These are phyloP conservation scores for Trichoderma afroharzianum DNA, from an alignment of 2,329 filamentous ascomycete genomes.

Conservation along the genomic window DNA sequence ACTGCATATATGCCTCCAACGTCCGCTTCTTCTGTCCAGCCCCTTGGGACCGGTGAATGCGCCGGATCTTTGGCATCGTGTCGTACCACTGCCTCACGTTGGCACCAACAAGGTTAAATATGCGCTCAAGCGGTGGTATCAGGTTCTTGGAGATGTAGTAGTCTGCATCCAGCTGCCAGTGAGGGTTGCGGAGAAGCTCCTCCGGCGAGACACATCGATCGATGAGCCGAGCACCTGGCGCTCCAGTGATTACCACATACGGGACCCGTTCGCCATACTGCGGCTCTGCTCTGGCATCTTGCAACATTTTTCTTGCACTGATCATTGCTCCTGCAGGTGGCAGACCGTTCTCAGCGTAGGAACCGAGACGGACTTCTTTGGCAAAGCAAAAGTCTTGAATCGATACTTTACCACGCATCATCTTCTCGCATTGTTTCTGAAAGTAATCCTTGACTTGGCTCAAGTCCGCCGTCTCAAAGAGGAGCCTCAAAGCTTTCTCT, in stretches of 20 bases:
- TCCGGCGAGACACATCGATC: constrained; percentile 91
- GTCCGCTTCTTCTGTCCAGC: constrained; percentile 55
- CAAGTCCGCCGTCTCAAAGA: constrained; percentile 87
- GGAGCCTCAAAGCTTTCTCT: constrained; percentile 80
- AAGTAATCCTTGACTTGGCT: constrained; percentile 88
- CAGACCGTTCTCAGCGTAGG: constrained; percentile 71
- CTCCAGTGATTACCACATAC: constrained; percentile 88
- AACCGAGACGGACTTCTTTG: constrained; percentile 83
- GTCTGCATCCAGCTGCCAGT: constrained; percentile 81
- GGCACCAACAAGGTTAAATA: constrained; percentile 93
- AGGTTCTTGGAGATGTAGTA: constrained; percentile 97
- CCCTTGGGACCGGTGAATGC: constrained; percentile 47
- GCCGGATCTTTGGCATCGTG: constrained; percentile 90
- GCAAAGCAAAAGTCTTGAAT: constrained; percentile 97
- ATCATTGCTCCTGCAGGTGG: constrained; percentile 86
- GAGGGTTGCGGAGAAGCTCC: constrained; percentile 69
- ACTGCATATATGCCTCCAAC: constrained; percentile 90
- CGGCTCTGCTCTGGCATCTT: constrained; percentile 81
- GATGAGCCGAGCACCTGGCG: constrained; percentile 77
- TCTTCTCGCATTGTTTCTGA: constrained; percentile 83
- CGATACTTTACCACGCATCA: constrained; percentile 83
- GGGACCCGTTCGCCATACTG: constrained; percentile 94
- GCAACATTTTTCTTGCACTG: constrained; percentile 79
- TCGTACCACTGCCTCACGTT: constrained; percentile 91
- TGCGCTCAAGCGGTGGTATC: constrained; percentile 89